Evolutionary conservation across 78 protist genomes (phyloP).

Genomic region (Speleostelium caveatum): DNA sequence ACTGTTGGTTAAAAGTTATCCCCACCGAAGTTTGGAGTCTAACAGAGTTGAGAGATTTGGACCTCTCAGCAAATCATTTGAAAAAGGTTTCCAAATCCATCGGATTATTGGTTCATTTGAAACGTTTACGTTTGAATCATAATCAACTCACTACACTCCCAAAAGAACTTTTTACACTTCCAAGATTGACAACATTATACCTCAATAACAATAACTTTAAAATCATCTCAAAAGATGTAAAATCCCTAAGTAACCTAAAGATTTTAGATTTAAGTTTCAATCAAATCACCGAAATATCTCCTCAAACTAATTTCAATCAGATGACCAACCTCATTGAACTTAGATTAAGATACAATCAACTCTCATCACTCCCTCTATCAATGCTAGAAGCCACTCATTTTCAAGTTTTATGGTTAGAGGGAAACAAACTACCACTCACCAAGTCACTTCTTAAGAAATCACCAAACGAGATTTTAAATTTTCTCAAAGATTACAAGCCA

Average conservation of each 20-base stretch:
- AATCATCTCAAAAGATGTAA: slow-evolving; percentile 41
- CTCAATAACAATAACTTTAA: slow-evolving; percentile 70
- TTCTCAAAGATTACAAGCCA: slow-evolving; percentile 44
- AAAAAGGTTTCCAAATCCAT: slow-evolving; percentile 66
- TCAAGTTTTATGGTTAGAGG: slow-evolving; percentile 70
- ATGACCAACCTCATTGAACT: slow-evolving; percentile 53
- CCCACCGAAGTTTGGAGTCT: slow-evolving; percentile 64
- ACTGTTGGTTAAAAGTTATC: slow-evolving; percentile 62
- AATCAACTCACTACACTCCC: slow-evolving; percentile 70
- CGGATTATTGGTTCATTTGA: slow-evolving; percentile 54
- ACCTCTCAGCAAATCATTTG: slow-evolving; percentile 67
- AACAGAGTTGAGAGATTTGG: slow-evolving; percentile 47
- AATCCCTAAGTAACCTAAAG: slow-evolving; percentile 11
- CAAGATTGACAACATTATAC: slow-evolving; percentile 50
- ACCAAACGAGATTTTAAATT: slow-evolving; percentile 26
- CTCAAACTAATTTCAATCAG: slow-evolving; percentile 30
- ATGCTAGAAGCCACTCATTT: slow-evolving; percentile 64
- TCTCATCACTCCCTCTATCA: slow-evolving; percentile 34
- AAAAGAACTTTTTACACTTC: slow-evolving; percentile 39
- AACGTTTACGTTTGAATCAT: slow-evolving; percentile 40
- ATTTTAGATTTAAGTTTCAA: slow-evolving; percentile 51
- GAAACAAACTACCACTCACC: slow-evolving; percentile 45
- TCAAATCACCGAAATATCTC: slow-evolving; percentile 71
- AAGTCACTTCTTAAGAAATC: slow-evolving; percentile 58
- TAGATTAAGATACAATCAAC: slow-evolving; percentile 62